Percentiles rank a stretch among this genome's conserved stretches.
Conservation (phyloP, 805 yeast species). For the Metschnikowia borealis region DNA sequence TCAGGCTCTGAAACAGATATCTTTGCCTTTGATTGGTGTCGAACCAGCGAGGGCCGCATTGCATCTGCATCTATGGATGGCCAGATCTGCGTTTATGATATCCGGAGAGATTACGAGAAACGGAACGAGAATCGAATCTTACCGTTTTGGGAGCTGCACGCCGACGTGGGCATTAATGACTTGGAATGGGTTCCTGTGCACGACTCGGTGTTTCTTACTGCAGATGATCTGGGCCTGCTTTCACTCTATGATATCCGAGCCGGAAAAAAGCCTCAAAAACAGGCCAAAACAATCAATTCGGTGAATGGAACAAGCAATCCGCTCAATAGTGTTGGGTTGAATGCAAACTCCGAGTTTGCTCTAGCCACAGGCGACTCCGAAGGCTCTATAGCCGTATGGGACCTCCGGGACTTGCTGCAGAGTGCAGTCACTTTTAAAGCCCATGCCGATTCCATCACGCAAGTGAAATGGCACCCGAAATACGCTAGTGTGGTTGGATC, state of each 20-base stretch:
- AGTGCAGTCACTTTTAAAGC: slow-evolving; percentile 23
- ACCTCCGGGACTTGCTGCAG: slow-evolving; percentile 43
- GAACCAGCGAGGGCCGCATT: slow-evolving; percentile 53
- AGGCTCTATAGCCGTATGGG: slow-evolving; percentile 62
- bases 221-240: slow-evolving; percentile 55
- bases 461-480: slow-evolving; percentile 70
- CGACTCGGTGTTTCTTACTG: slow-evolving; percentile 56
- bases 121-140: slow-evolving; percentile 3
- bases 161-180: slow-evolving; percentile 56
- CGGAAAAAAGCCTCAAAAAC: slow-evolving; percentile 35
- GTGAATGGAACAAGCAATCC: slow-evolving; percentile 55
- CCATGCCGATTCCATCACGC: slow-evolving; percentile 55
- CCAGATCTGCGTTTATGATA: slow-evolving; percentile 61
- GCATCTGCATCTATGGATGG: slow-evolving; percentile 66
- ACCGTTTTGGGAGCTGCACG: slow-evolving; percentile 7
- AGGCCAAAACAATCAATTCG: slow-evolving; percentile 45
- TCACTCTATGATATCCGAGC: slow-evolving; percentile 24
- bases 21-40: slow-evolving; percentile 75
- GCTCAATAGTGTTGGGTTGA: slow-evolving; percentile 58
- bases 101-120: slow-evolving; percentile 28
- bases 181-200: slow-evolving; percentile 65
- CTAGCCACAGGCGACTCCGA: slow-evolving; percentile 64
- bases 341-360: slow-evolving; percentile 50
- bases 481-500: slow-evolving; percentile 53
- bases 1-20: slow-evolving; percentile 42